A percentile compares a stretch with the other conserved stretches of the same genome.
These are phyloP conservation scores for Amanita rimosa DNA, from an alignment of 768 basidiomycete species.

Conservation along the genomic window DNA sequence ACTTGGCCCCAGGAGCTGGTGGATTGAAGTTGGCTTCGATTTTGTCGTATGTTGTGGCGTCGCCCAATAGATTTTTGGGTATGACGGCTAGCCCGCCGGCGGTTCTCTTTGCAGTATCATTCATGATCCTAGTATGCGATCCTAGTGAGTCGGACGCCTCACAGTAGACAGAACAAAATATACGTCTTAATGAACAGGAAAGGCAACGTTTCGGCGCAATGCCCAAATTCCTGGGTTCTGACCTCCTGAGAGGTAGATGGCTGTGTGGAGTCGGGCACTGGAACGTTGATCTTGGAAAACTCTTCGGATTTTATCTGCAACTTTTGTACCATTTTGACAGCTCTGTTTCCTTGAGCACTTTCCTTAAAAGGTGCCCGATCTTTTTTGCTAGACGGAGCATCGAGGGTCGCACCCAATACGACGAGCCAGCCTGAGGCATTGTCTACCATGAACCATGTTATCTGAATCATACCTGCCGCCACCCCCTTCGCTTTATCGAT, in stretches of 20 bases:
- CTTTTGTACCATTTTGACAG: background rate
- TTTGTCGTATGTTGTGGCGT: background rate
- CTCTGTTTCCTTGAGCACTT: background rate
- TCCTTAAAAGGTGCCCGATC: background rate
- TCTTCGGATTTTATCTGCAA: background rate
- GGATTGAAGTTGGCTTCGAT: background rate
- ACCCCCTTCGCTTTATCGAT: background rate
- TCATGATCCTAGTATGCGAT: background rate
- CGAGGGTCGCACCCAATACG: background rate
- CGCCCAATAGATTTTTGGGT: background rate
- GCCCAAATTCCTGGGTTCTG: background rate
- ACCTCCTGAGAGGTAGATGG: background rate
- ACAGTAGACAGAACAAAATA: background rate
- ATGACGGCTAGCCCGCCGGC: background rate
- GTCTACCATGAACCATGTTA: background rate
- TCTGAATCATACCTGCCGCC: constrained; percentile 1
- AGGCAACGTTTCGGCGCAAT: constrained; percentile 4
- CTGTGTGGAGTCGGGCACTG: background rate
- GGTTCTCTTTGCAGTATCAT: background rate
- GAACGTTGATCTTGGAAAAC: background rate
- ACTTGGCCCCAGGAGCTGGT: background rate
- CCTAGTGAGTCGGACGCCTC: background rate
- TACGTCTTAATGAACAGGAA: background rate
- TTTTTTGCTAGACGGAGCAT: background rate
- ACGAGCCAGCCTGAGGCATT: background rate